Evolutionary conservation across 352 stramenopile genomes (phyloP), one percentile per base, ranked within the genome.

Genomic region (Pilasporangium apinafurcum): DNA sequence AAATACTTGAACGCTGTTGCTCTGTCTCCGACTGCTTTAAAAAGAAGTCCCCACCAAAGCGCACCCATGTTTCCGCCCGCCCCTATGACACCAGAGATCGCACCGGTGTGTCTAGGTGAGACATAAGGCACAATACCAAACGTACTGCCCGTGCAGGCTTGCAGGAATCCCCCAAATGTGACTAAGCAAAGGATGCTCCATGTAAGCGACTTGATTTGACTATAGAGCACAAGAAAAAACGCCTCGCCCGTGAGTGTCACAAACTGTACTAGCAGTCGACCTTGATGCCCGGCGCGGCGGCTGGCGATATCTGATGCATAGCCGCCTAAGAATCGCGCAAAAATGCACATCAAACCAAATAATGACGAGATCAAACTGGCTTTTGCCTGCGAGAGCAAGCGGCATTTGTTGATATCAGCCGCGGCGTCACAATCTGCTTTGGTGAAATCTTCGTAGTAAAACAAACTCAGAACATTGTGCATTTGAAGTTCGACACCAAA

Each of bases 401-500:
- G 49, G 39, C 64, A 83, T 12, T 59, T 52, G 5, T 59, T 48
- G 4, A 34, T 33, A 18, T 64, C 59, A 4, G 37, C 54, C 2
- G 36, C 48, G 10, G 36, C 26, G n/a, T 65, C 53, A 22, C 66
- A 80, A 22, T 62, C 81, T 7, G 46, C 42, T 4, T 70, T 57
- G 13, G 65, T 69, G 42, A 96, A 96, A 25, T 85, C 74, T 37
- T 91, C 65, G 36, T 86, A 84, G 62, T 96, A 96, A 62, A 95
- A 97, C 14, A 78, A 42, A 28, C 83, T 86, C 33, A 91, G 75
- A 28, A 87, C 83, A 56, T 97, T 97, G 72, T 97, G 94, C 44
- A 97, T 85, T 55, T 93, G 94, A 5, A 98, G 62, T 57, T 98
- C 92, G 36, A 97, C 78, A 34, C 92, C 92, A 46, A 98, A 97